Evolutionary conservation across 1,139 yeast species (phyloP), one percentile per base, ranked within the genome.

Genomic region (Eremothecium sinecaudum): DNA sequence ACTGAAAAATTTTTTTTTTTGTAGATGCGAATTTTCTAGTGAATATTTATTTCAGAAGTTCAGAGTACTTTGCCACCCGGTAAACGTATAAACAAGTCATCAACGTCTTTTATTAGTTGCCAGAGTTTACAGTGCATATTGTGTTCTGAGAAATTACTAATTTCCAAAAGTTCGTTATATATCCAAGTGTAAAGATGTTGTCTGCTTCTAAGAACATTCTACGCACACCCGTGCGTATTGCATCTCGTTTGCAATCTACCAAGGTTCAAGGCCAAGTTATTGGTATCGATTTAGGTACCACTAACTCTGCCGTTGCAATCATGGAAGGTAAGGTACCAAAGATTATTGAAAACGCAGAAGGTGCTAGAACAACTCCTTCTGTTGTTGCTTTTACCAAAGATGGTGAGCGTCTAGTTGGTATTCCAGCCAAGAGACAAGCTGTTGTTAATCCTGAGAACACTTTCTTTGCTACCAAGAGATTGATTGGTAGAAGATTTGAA

Each of bases 371-470:
- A 46, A 90, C 98, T 33, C 98, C 98, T 31, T 90, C 98, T 31
- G 93, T 90, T 35, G 98, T 90, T 51, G 98, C 97, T 40, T 87
- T 90, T 77, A 83, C 95, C 62, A 86, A 84, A 66, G 95, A 86
- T 45, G 86, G 86, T 48, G 95, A 87, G 68, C 77, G 94, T 65
- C 69, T 90, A 48, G 98, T 90, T 49, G 98, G 98, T 73, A 86
- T 84, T 45, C 94, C 96, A 56, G 98, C 98, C 56, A 90, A 87
- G 74, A 84, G 97, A 67, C 98, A 90, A 68, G 97, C 97, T 42
- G 95, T 87, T 46, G 94, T 90, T 50, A 90, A 90, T 78, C 95
- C 97, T 38, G 95, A 84, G 64, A 90, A 90, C 73, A 90, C 98
- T 42, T 70, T 90, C 50, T 90, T 84, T 49, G 98, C 97, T 64